Percentiles rank a stretch among this genome's conserved stretches.
These are phyloP conservation scores for Sporisorium exsertum DNA, from an alignment of 1,284 basidiomycete genomes.

Conservation along the genomic window DNA sequence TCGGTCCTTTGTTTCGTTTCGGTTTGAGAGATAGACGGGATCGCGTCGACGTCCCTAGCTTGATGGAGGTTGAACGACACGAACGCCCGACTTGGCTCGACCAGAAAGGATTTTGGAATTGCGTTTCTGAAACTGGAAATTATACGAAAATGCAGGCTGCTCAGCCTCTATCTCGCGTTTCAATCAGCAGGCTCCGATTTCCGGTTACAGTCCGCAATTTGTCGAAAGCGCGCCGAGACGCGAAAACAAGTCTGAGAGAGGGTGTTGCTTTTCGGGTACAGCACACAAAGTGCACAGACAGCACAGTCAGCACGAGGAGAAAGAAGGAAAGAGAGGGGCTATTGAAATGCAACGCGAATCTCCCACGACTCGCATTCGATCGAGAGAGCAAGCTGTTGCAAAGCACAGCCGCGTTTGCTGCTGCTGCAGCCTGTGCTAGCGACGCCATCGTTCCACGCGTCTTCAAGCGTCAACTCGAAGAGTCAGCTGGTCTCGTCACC, in stretches of 20 bases:
- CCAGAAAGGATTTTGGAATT: neutral
- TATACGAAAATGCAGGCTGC: neutral
- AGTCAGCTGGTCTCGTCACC: neutral
- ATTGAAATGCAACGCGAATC: neutral
- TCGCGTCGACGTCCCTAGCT: neutral
- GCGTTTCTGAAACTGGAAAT: neutral
- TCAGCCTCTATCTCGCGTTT: slow-evolving; percentile 4
- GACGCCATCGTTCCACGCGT: neutral
- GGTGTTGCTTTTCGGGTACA: neutral
- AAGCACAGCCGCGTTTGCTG: neutral
- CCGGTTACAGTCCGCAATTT: neutral
- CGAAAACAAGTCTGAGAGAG: neutral
- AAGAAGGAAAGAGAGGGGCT: neutral
- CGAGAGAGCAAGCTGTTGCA: neutral
- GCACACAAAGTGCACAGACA: too few relatives aligned
- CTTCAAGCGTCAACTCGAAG: slow-evolving; percentile 16
- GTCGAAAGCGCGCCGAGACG: slow-evolving; percentile 1
- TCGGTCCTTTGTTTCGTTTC: neutral
- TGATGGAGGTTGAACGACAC: neutral
- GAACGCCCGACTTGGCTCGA: neutral
- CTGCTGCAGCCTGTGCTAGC: neutral
- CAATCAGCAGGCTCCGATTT: neutral
- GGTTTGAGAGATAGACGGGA: neutral
- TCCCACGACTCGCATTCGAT: neutral
- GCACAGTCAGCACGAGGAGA: neutral